These are phyloP conservation scores for Corylus heterophylla DNA, from an alignment of 306 rosid genomes.

Conservation along the genomic window DNA sequence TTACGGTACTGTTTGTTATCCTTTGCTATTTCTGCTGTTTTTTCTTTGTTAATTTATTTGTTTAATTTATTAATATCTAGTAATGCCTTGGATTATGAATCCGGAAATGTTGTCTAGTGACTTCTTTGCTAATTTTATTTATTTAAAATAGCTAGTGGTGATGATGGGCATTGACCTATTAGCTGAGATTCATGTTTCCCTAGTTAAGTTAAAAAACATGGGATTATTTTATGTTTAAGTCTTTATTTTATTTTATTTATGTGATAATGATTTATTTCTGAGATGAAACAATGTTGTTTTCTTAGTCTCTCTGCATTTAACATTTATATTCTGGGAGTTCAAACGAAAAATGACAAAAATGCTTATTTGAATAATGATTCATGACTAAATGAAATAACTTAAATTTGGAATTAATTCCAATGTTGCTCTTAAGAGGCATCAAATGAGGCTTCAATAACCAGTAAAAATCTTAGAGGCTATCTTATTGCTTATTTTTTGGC, in stretches of 20 bases:
- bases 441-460: background rate
- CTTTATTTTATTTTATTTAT: background rate
- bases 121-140: background rate
- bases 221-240: background rate
- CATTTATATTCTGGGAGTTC: background rate
- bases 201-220: background rate
- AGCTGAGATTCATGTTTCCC: background rate
- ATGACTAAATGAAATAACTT: background rate
- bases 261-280: background rate
- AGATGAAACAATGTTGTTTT: background rate
- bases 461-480: background rate
- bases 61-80: background rate
- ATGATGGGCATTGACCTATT: background rate
- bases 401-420: background rate
- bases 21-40: conserved; percentile 16
- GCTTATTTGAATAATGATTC: background rate
- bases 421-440: background rate
- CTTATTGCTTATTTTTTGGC: background rate
- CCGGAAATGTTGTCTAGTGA: background rate
- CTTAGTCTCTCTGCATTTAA: background rate
- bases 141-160: background rate
- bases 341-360: background rate
- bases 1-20: conserved; percentile 55
- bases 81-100: background rate
- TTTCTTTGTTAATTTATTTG: background rate